Base-by-base conservation (phyloP, 345 rosid genomes). In the Pugionium cornutum region DNA sequence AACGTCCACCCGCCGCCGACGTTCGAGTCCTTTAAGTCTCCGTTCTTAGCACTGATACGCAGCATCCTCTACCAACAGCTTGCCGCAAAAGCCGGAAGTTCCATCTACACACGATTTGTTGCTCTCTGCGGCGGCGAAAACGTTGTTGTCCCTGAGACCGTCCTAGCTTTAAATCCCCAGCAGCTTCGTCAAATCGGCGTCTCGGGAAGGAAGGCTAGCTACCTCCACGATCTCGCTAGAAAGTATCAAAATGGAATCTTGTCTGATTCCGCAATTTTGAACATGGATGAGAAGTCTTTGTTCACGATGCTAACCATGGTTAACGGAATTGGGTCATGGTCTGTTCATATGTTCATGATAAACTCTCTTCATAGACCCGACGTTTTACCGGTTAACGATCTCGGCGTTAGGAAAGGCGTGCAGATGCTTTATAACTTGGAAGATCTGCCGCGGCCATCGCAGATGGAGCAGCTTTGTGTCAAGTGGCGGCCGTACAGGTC, bases 231-330 rank as follows among this genome's bases (percentile, higher is more conserved):
- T 58, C 82, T 92, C 1, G 91, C 95, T 0, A 82, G 98, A 49
- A 92, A 92, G 78, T 92, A 84, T 62, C 88, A 82, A 64, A 89
- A 80, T 29, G 92, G 95, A 53, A 87, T 92, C 46, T 63, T 92
- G 35, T 92, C 98, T 0, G 98, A 92, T 62, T 36, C 86, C 0
- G 66, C 91, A 4, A 87, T 89, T 66, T 81, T 92, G 56, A 79
- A 78, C 70, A 89, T 92, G 97, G 95, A 89, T 51, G 98, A 92
- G 54, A 89, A 84, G 63, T 89, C 97, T 30, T 79, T 92, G 7
- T 89, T 87, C 45, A 87, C 95, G 8, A 92, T 89, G 97, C 84
- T 92, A 47, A 92, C 98, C 0, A 89, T 92, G 98, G 98, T 92
- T 37, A 89, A 87, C 33, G 97, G 98, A 33, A 92, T 92, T 32